Evolutionary conservation across 2,329 filamentous ascomycete species (phyloP).

Genomic region (Claviceps cyperi): DNA sequence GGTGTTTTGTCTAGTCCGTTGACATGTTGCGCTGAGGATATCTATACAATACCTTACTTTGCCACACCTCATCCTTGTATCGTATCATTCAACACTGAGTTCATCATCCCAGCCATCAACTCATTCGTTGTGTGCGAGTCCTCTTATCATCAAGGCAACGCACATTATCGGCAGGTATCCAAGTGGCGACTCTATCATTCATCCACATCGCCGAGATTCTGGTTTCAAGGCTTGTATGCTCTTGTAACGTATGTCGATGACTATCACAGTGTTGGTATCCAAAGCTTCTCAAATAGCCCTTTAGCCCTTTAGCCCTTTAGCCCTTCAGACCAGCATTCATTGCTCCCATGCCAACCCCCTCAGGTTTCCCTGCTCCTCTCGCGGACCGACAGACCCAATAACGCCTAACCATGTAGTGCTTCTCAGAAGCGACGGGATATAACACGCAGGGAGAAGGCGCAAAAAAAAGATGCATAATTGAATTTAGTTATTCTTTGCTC

Average conservation of each 20-base stretch:
- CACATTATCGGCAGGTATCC: background rate
- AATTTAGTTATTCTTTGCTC: background rate
- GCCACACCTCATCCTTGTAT: too few relatives aligned
- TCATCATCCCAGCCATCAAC: too few relatives aligned
- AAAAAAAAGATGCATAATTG: background rate
- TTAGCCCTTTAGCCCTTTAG: too few relatives aligned
- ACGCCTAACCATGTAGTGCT: conserved; percentile 4
- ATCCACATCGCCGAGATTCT: background rate
- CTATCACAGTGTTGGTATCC: conserved; percentile 1
- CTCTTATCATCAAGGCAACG: background rate
- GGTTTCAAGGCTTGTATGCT: background rate
- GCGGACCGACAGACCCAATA: background rate
- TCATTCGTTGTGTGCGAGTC: too few relatives aligned
- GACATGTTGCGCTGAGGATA: too few relatives aligned
- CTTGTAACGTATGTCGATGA: background rate
- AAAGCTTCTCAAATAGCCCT: background rate
- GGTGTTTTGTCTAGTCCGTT: too few relatives aligned
- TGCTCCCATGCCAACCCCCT: background rate
- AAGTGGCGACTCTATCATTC: too few relatives aligned
- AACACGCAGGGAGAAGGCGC: background rate
- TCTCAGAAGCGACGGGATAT: background rate
- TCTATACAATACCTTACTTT: too few relatives aligned
- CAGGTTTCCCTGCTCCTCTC: background rate
- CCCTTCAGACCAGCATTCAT: background rate
- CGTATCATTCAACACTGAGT: too few relatives aligned